phyloP scores from a whole-genome alignment of 148 eudicot genomes.

The Talinum fruticosum region DNA sequence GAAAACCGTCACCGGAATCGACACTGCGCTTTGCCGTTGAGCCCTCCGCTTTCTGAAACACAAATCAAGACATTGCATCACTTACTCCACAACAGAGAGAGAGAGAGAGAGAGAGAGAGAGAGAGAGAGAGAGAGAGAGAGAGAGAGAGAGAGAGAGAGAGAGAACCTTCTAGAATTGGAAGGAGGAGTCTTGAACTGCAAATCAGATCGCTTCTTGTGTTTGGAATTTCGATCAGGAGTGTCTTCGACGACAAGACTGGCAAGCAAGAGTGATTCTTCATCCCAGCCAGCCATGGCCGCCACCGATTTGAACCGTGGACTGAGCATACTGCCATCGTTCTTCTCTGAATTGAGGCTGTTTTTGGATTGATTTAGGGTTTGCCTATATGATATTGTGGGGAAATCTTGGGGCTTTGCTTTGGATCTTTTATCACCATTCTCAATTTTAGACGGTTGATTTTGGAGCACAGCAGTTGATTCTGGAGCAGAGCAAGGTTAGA shows the following conservation, averaged over 20 bases:
- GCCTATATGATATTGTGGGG: background rate
- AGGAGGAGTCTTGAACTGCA: constrained; percentile 50
- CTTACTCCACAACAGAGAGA: background rate
- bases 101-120: background rate
- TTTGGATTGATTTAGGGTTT: background rate
- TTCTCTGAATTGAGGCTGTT: background rate
- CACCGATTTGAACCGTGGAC: constrained; percentile 75
- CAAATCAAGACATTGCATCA: background rate
- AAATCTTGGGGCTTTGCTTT: background rate
- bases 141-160: background rate
- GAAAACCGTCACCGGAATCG: constrained; percentile 46
- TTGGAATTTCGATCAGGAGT: constrained; percentile 59
- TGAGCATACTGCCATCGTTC: constrained; percentile 33
- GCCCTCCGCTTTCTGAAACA: constrained; percentile 61
- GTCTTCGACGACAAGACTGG: constrained; percentile 69
- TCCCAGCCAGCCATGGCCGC: constrained; percentile 96
- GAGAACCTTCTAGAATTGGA: constrained; percentile 61
- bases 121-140: background rate
- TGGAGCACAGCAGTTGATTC: background rate
- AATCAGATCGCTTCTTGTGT: constrained; percentile 49
- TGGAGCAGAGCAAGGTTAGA: background rate
- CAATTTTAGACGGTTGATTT: background rate
- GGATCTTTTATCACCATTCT: constrained; percentile 7
- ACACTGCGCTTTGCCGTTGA: constrained; percentile 42
- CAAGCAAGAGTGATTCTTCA: constrained; percentile 68